phyloP scores from a whole-genome alignment of 2,329 filamentous ascomycete genomes.

The Chrysoporthe austroafricana region DNA sequence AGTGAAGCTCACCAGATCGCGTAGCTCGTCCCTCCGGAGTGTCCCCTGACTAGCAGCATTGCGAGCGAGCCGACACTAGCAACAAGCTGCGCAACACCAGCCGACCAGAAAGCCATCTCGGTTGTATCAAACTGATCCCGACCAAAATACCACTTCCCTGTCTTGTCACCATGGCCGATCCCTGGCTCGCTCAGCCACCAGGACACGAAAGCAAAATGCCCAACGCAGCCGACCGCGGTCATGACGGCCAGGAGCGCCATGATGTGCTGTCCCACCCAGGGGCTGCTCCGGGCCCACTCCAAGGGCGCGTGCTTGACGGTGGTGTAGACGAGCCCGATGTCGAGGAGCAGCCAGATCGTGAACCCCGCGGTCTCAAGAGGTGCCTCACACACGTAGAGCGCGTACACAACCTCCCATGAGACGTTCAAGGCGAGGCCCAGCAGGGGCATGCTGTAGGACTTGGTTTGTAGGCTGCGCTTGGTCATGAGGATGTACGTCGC shows the following conservation, averaged over 20 bases:
- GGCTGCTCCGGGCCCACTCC: slow-evolving; percentile 46
- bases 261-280: slow-evolving; percentile 47
- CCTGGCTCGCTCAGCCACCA: slow-evolving; percentile 53
- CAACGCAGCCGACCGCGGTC: slow-evolving; percentile 42
- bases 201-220: slow-evolving; percentile 47
- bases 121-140: slow-evolving; percentile 49
- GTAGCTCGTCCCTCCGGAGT: slow-evolving; percentile 53
- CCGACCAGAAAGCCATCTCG: slow-evolving; percentile 54
- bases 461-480: slow-evolving; percentile 48
- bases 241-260: slow-evolving; percentile 41
- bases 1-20: slow-evolving; percentile 49
- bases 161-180: slow-evolving; percentile 46
- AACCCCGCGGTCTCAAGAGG: slow-evolving; percentile 50
- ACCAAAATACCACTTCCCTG: slow-evolving; percentile 49
- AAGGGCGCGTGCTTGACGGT: slow-evolving; percentile 47
- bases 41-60: slow-evolving; percentile 50
- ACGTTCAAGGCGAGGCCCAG: slow-evolving; percentile 54
- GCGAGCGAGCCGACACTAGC: slow-evolving; percentile 45
- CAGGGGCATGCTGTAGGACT: slow-evolving; percentile 54
- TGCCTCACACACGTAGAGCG: slow-evolving; percentile 49
- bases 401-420: slow-evolving; percentile 56
- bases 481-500: slow-evolving; percentile 52
- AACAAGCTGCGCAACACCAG: slow-evolving; percentile 47
- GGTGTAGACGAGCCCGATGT: slow-evolving; percentile 51
- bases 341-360: slow-evolving; percentile 52